Conservation (phyloP, 2,329 filamentous ascomycete species). For the Microsporum canis region DNA sequence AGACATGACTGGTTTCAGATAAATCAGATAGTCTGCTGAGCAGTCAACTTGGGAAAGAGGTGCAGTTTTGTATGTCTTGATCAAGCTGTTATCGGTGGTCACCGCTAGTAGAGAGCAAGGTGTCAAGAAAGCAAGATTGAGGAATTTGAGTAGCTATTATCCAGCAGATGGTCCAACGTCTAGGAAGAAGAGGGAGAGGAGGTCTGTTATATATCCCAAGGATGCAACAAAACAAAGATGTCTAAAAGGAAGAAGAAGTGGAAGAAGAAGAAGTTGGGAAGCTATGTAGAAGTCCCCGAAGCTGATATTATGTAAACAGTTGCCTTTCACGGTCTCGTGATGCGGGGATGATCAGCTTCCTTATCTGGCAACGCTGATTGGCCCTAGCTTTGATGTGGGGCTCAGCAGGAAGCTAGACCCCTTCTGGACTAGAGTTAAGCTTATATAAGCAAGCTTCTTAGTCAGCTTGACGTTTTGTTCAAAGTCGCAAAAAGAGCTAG, state of each 20-base stretch:
- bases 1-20: not conserved
- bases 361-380: not conserved
- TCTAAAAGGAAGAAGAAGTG: not conserved
- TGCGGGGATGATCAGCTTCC: constrained; percentile 1
- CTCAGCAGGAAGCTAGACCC: not conserved
- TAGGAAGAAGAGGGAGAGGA: not conserved
- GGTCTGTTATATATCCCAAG: not conserved
- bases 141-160: not conserved
- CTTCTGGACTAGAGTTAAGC: not conserved
- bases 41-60: not conserved
- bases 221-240: not conserved
- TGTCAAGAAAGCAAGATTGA: not conserved
- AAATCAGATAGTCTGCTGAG: not conserved
- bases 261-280: not conserved
- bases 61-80: not conserved
- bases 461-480: not conserved
- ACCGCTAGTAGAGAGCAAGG: not conserved
- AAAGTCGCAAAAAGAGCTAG: not conserved
- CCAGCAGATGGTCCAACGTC: not conserved
- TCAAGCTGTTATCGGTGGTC: not conserved
- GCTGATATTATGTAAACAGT: not conserved
- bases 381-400: not conserved
- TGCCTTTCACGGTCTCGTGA: not conserved
- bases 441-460: not conserved
- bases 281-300: not conserved